phyloP scores from a whole-genome alignment of 2,329 filamentous ascomycete genomes.

The Ceratocystiopsis brevicomis region DNA sequence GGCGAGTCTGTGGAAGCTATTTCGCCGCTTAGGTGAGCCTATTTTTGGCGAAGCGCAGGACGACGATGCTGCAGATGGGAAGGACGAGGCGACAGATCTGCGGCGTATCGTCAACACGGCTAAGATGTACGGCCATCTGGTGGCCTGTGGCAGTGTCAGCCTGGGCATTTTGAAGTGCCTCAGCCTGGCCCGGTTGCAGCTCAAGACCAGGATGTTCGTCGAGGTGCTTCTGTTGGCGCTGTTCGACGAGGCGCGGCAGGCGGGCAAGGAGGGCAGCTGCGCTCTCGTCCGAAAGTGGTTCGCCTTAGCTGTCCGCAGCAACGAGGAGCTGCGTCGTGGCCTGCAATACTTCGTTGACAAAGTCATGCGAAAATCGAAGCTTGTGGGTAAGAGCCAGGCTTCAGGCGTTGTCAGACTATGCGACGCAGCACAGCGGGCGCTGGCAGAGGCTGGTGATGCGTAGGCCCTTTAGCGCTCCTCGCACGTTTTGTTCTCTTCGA shows the following conservation, averaged over 20 bases:
- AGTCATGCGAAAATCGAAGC: slow-evolving; percentile 46
- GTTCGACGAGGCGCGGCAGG: slow-evolving; percentile 45
- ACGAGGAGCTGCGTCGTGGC: slow-evolving; percentile 50
- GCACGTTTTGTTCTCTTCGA: no score
- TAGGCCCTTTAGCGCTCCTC: no score
- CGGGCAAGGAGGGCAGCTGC: slow-evolving; percentile 7
- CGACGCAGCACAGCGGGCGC: slow-evolving; percentile 21
- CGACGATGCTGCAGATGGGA: slow-evolving; percentile 27
- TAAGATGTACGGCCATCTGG: slow-evolving; percentile 33
- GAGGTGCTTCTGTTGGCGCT: slow-evolving; percentile 64
- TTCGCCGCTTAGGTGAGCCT: slow-evolving; percentile 68
- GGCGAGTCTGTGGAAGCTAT: slow-evolving; percentile 70
- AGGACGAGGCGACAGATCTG: slow-evolving; percentile 27
- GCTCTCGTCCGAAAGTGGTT: slow-evolving; percentile 43
- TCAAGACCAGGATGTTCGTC: slow-evolving; percentile 58
- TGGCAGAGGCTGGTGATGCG: slow-evolving; percentile 11
- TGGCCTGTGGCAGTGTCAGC: slow-evolving; percentile 25
- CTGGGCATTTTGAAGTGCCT: slow-evolving; percentile 45
- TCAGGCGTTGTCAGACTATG: slow-evolving; percentile 29
- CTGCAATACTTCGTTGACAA: slow-evolving; percentile 66
- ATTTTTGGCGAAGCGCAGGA: slow-evolving; percentile 47
- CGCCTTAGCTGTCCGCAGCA: slow-evolving; percentile 39
- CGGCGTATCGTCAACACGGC: slow-evolving; percentile 32
- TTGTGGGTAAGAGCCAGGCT: slow-evolving; percentile 28
- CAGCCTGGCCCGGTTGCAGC: slow-evolving; percentile 59